phyloP scores from a whole-genome alignment of 495 filamentous ascomycete genomes.

The Tuber indicum region DNA sequence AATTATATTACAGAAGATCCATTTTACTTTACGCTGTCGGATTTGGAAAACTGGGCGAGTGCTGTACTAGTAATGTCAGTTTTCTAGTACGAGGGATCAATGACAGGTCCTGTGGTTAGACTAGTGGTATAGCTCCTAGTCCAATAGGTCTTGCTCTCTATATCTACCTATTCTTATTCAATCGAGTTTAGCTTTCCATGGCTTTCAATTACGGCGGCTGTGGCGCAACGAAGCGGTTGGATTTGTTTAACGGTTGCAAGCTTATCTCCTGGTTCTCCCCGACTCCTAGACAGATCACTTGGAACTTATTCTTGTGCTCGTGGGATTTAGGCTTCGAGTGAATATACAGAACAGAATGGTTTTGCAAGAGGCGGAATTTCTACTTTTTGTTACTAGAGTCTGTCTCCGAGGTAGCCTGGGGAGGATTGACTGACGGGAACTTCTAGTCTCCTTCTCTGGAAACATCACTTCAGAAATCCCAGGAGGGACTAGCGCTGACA shows the following conservation, averaged over 20 bases:
- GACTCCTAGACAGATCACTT: neutral
- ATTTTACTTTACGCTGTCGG: too few species aligned
- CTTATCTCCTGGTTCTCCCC: conserved; percentile 23
- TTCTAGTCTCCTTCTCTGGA: conserved; percentile 43
- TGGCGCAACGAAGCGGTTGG: neutral
- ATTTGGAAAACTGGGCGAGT: too few species aligned
- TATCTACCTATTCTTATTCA: neutral
- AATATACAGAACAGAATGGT: conserved; percentile 67
- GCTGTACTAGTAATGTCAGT: too few species aligned
- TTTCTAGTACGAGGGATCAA: too few species aligned
- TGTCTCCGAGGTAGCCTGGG: conserved; percentile 40
- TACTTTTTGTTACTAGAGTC: conserved; percentile 7
- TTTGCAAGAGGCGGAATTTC: conserved; percentile 61
- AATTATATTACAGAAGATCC: too few species aligned
- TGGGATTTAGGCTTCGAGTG: conserved; percentile 49
- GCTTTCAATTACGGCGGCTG: neutral
- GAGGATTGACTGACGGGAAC: conserved; percentile 48
- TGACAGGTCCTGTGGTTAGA: too few species aligned
- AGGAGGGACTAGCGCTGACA: conserved; percentile 76
- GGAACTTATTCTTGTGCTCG: neutral
- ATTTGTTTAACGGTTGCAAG: conserved; percentile 49
- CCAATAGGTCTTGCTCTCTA: neutral
- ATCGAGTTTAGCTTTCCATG: neutral
- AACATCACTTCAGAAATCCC: conserved; percentile 65
- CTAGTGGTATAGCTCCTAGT: neutral